Conservation (phyloP, 345 rosid species). For the Salix purpurea region DNA sequence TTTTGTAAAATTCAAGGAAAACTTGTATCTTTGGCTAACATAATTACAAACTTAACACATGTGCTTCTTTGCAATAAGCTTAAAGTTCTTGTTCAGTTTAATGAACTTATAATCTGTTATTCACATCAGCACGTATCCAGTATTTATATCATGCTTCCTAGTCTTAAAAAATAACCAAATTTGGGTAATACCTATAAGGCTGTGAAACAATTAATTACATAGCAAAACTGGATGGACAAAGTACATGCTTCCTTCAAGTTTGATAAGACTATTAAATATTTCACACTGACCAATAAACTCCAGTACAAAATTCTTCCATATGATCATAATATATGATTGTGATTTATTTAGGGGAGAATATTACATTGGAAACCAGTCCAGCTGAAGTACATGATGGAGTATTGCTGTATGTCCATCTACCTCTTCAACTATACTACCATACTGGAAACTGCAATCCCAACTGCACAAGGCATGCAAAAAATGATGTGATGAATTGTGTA, state of each 20-base stretch:
- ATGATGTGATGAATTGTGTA: neutral
- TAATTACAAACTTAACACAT: neutral
- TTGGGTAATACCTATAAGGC: neutral
- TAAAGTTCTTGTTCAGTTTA: neutral
- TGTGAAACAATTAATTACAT: neutral
- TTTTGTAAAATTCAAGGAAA: neutral
- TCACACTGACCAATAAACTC: neutral
- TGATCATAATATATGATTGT: neutral
- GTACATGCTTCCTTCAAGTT: neutral
- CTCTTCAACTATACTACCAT: slow-evolving; percentile 97
- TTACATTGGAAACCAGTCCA: slow-evolving; percentile 97
- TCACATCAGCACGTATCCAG: neutral
- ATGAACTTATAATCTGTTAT: neutral
- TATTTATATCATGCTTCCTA: neutral
- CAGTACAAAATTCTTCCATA: neutral
- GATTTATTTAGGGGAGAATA: slow-evolving; percentile 12
- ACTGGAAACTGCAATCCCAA: slow-evolving; percentile 97
- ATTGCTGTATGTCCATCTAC: slow-evolving; percentile 99
- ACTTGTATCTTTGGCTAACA: neutral
- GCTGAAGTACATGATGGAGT: slow-evolving; percentile 90
- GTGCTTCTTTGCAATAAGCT: neutral
- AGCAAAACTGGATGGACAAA: neutral
- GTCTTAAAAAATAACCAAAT: neutral
- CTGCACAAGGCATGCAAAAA: slow-evolving; percentile 41
- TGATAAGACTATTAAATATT: neutral